Percentiles rank a stretch among this genome's conserved stretches.
phyloP scores from a whole-genome alignment of 345 rosid species.

The Rhodamnia argentea region DNA sequence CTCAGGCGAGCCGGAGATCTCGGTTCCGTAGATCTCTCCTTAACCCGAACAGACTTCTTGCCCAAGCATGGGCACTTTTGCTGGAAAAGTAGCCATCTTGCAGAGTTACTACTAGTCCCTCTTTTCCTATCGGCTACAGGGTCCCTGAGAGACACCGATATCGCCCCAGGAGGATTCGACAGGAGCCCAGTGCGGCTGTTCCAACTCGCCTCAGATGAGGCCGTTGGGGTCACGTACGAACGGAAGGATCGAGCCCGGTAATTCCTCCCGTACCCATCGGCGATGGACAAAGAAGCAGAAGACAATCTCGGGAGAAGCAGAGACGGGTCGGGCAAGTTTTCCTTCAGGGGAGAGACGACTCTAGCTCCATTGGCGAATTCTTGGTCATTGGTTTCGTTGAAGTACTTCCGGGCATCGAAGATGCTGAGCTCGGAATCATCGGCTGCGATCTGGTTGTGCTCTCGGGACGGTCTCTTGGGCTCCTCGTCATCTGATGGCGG shows the following conservation, averaged over 20 bases:
- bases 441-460: background rate
- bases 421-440: slow-evolving; percentile 13
- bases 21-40: slow-evolving; percentile 28
- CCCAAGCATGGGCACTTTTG: slow-evolving; percentile 58
- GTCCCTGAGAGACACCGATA: slow-evolving; percentile 25
- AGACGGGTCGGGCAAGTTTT: background rate
- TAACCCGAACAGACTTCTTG: slow-evolving; percentile 64
- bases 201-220: slow-evolving; percentile 49
- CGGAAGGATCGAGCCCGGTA: slow-evolving; percentile 25
- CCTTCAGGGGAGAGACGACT: background rate
- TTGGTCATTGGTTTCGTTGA: slow-evolving; percentile 1
- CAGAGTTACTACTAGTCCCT: background rate
- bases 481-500: background rate
- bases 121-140: slow-evolving; percentile 9
- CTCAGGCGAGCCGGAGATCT: slow-evolving; percentile 12
- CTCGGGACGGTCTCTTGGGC: background rate
- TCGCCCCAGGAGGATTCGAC: slow-evolving; percentile 48
- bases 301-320: slow-evolving; percentile 15
- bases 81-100: slow-evolving; percentile 39
- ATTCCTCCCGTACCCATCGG: slow-evolving; percentile 15
- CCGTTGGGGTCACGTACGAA: slow-evolving; percentile 28
- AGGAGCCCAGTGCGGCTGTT: slow-evolving; percentile 35
- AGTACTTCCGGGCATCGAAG: slow-evolving; percentile 22
- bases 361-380: background rate
- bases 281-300: slow-evolving; percentile 18